Evolutionary conservation across 192 early-diverging fungal species (phyloP), one percentile per base, ranked within the genome.

Genomic region (Dimargaris verticillata): DNA sequence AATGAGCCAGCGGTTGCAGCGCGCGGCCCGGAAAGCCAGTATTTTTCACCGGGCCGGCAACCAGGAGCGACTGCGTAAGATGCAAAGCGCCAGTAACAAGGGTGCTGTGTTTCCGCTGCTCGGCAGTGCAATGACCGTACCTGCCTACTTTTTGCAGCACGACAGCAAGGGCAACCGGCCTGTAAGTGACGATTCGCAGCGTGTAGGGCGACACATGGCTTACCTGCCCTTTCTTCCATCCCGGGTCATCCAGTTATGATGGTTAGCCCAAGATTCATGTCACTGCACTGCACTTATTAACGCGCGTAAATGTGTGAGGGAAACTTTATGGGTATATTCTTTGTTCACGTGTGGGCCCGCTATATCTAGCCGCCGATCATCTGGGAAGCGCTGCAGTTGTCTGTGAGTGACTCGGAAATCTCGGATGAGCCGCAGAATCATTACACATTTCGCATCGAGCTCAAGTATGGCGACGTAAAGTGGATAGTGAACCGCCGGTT

Each of bases 391-490:
- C 69, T 77, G 52, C 65, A 60, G 15, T 69, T 77, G 43, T 69
- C 55, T 48, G 64, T 77, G 24, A 59, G 44, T 13, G 68, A 70
- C 47, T 52, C 49, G 13, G 62, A 63, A 13, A 25, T 48, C 2
- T 4, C 2, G 7, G 22, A 49, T 4, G 60, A 61, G 20, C 55
- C 17, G 17, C 61, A 69, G 41, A 70, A 78, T 44, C 79, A 82
- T 54, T 77, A 73, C 61, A 64, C 74, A 10, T 81, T 85, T 60
- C 80, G 86, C n/a, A 82, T 88, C 44, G 81, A 81, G 62, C 69
- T 86, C 20, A 74, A 81, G 63, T 89, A 89, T 61, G 87, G 87
- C 14, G 85, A 87, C 52, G 68, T 82, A 49, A 86, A 85, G 67
- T 89, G 87, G 87, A 83, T 85, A 17, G 77, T 87, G 28, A 67